Evolutionary conservation across 176 grass and related monocot species (phyloP).

Genomic region (Musa schizocarpa): DNA sequence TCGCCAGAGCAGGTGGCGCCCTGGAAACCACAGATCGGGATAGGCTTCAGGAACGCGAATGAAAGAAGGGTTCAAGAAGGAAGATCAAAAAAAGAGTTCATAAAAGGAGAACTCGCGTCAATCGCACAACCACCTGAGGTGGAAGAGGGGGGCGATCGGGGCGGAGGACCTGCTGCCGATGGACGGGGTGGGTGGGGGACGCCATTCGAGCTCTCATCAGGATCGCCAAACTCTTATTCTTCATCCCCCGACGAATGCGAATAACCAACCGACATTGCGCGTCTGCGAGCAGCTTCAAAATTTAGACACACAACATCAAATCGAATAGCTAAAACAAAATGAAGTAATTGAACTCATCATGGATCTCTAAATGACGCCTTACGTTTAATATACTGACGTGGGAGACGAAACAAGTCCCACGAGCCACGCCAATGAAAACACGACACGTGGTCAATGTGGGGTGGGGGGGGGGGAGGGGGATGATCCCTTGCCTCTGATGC

Average conservation of each 20-base stretch:
- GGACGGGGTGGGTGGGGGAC: slow-evolving; percentile 3
- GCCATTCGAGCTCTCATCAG: slow-evolving; percentile 74
- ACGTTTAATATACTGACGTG: no score
- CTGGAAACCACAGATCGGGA: neutral
- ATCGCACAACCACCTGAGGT: neutral
- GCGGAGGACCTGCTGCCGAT: slow-evolving; percentile 14
- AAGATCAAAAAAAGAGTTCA: neutral
- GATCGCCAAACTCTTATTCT: slow-evolving; percentile 64
- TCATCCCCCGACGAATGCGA: slow-evolving; percentile 31
- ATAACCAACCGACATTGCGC: neutral
- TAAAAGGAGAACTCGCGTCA: no score
- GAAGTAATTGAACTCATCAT: no score
- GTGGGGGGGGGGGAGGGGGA: no score
- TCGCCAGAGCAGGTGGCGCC: neutral
- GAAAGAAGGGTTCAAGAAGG: neutral
- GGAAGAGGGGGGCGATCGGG: slow-evolving; percentile 9
- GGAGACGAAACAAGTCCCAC: no score
- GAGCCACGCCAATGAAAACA: no score
- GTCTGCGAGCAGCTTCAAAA: no score
- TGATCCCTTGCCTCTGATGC: no score
- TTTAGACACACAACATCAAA: no score
- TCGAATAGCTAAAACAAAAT: no score
- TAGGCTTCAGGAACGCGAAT: neutral
- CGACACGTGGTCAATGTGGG: no score
- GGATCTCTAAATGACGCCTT: no score